Conservation (phyloP, 169 alveolate species). For the Eimeria sp. region DNA sequence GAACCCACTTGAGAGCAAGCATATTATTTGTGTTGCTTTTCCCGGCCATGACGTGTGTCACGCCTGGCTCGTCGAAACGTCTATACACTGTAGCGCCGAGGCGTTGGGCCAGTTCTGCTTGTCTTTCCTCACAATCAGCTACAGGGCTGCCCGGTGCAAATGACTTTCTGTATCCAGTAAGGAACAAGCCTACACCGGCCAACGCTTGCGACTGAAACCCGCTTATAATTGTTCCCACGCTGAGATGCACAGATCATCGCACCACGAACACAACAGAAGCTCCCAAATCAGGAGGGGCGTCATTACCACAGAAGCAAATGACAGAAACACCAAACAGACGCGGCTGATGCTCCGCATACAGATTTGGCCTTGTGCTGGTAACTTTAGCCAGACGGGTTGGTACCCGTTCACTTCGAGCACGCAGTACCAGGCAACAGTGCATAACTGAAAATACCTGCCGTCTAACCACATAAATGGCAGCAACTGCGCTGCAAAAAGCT, state of each 20-base stretch:
- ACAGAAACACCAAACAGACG: not conserved
- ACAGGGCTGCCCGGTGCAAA: slow-evolving; percentile 90
- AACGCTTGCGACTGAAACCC: slow-evolving; percentile 89
- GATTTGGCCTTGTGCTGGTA: not conserved
- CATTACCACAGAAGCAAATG: not conserved
- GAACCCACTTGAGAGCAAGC: slow-evolving; percentile 75
- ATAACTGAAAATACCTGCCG: not conserved
- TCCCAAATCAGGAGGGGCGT: not conserved
- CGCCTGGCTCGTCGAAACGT: slow-evolving; percentile 89
- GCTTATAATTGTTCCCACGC: slow-evolving; percentile 92
- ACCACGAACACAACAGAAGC: not conserved
- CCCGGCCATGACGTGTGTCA: slow-evolving; percentile 95
- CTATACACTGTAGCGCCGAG: slow-evolving; percentile 92
- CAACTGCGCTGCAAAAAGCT: not conserved
- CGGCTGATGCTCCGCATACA: not conserved
- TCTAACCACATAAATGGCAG: not conserved
- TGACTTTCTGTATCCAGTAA: slow-evolving; percentile 94
- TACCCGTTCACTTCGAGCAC: not conserved
- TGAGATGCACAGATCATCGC: slow-evolving; percentile 37
- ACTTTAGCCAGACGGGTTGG: not conserved
- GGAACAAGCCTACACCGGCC: slow-evolving; percentile 91
- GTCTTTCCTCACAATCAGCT: slow-evolving; percentile 94
- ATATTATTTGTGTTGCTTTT: slow-evolving; percentile 94
- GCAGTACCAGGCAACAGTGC: not conserved
- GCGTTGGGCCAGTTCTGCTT: slow-evolving; percentile 92